Percentiles rank a stretch among this genome's conserved stretches.
Conservation (phyloP, 2,329 filamentous ascomycete genomes). For the Rhynchosporium secalis region DNA sequence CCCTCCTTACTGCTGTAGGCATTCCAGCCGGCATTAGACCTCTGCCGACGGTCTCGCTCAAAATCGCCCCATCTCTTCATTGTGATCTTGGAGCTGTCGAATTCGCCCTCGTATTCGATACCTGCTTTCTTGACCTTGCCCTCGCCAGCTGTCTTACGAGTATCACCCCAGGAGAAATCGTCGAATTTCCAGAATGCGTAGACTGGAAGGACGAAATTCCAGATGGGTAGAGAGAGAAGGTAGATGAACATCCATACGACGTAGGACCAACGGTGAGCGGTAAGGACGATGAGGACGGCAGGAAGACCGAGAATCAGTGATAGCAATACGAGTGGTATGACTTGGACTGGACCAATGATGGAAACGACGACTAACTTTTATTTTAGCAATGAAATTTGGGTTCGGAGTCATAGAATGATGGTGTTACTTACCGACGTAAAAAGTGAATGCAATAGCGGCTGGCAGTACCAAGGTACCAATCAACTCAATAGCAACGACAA, state of each 20-base stretch:
- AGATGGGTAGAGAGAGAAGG: constrained; percentile 85
- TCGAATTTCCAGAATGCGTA: constrained; percentile 99
- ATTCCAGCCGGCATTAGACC: constrained; percentile 13
- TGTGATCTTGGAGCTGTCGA: constrained; percentile 97
- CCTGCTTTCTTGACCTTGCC: constrained; percentile 78
- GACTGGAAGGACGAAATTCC: constrained; percentile 93
- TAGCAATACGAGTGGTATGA: constrained; percentile 88
- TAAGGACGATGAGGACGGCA: constrained; percentile 86
- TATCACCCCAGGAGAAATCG: constrained; percentile 99
- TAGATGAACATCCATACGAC: constrained; percentile 98
- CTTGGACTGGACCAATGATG: constrained; percentile 75
- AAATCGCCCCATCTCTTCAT: constrained; percentile 99
- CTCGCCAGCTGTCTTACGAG: constrained; percentile 89
- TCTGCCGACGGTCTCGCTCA: constrained; percentile 63
- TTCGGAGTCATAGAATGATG: background rate
- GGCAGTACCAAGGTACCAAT: constrained; percentile 92
- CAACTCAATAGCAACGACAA: constrained; percentile 93
- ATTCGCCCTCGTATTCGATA: constrained; percentile 89
- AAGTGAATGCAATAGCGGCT: constrained; percentile 93
- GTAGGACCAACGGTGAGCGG: constrained; percentile 89
- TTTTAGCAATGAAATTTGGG: constrained; percentile 22
- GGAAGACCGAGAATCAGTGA: constrained; percentile 91
- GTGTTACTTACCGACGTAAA: constrained; percentile 79
- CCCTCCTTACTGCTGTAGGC: constrained; percentile 15
- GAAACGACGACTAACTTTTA: constrained; percentile 70